Percentiles rank a stretch among this genome's conserved stretches.
These are phyloP conservation scores for Fusarium solani-melongenae DNA, from an alignment of 2,329 filamentous ascomycete genomes.

Conservation along the genomic window DNA sequence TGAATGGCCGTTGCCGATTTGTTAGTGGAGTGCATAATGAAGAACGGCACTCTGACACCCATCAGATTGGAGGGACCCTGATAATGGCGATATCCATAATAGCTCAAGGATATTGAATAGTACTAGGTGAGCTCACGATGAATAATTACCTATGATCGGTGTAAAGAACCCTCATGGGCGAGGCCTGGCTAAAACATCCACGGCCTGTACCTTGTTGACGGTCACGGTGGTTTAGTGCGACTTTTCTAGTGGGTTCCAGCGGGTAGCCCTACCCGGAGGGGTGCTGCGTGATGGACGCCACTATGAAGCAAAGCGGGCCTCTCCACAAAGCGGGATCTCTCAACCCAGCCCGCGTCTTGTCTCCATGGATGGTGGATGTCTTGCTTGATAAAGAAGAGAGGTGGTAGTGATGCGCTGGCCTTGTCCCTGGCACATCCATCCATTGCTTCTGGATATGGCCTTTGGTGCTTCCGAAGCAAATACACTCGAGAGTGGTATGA, in stretches of 20 bases:
- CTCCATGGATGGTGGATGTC: background rate
- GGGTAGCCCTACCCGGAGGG: conserved; percentile 12
- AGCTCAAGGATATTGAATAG: background rate
- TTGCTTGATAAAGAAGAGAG: conserved; percentile 17
- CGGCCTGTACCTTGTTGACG: background rate
- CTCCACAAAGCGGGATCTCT: conserved; percentile 33
- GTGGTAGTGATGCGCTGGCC: background rate
- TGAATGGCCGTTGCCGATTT: background rate
- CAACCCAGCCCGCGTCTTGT: conserved; percentile 7
- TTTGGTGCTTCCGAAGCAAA: background rate
- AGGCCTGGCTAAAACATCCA: background rate
- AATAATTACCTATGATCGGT: background rate
- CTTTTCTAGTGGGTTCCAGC: conserved; percentile 13
- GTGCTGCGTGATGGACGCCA: conserved; percentile 21
- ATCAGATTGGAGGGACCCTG: background rate
- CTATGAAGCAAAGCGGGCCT: conserved; percentile 29
- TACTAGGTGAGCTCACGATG: background rate
- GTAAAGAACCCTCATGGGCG: background rate
- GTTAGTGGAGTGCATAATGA: conserved; percentile 1
- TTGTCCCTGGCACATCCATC: background rate
- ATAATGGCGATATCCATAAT: background rate
- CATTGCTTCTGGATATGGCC: background rate
- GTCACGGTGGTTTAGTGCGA: conserved; percentile 13
- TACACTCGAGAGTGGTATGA: background rate
- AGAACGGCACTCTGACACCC: background rate